These are phyloP conservation scores for Trichoderma atrobrunneum DNA, from an alignment of 2,329 filamentous ascomycete species.

Conservation along the genomic window DNA sequence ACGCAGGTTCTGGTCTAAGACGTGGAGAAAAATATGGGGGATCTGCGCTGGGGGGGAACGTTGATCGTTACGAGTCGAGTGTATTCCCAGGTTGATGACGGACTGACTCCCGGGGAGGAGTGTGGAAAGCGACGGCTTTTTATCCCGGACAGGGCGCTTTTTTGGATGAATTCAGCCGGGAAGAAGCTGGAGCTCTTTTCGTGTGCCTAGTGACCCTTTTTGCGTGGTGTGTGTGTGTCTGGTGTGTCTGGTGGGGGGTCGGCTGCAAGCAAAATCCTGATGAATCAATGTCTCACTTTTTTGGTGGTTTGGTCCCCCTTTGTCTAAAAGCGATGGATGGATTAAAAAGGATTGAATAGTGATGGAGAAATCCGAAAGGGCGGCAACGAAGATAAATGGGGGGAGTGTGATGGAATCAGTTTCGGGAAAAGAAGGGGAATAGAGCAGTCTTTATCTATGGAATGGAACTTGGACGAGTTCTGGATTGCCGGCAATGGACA, in stretches of 20 bases:
- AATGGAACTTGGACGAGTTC: neutral
- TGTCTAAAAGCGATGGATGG: no score
- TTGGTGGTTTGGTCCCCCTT: neutral
- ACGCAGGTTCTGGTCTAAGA: neutral
- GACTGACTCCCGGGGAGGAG: neutral
- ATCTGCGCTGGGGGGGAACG: neutral
- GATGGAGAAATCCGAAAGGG: neutral
- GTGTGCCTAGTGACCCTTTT: neutral
- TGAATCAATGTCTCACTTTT: neutral
- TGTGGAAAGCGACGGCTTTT: neutral
- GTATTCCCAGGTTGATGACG: neutral
- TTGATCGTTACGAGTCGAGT: neutral
- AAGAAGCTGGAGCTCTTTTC: neutral
- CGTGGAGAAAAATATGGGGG: neutral
- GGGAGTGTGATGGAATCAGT: neutral
- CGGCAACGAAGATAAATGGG: neutral
- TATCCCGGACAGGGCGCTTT: neutral
- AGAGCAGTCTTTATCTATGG: neutral
- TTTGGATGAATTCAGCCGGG: conserved; percentile 2
- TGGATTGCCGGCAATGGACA: neutral
- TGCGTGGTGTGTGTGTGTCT: neutral
- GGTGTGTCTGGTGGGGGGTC: neutral
- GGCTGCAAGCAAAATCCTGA: neutral
- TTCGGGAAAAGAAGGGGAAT: neutral
- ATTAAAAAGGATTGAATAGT: neutral